Base-by-base conservation (phyloP, 2,329 filamentous ascomycete species). In the Cladophialophora carrionii region DNA sequence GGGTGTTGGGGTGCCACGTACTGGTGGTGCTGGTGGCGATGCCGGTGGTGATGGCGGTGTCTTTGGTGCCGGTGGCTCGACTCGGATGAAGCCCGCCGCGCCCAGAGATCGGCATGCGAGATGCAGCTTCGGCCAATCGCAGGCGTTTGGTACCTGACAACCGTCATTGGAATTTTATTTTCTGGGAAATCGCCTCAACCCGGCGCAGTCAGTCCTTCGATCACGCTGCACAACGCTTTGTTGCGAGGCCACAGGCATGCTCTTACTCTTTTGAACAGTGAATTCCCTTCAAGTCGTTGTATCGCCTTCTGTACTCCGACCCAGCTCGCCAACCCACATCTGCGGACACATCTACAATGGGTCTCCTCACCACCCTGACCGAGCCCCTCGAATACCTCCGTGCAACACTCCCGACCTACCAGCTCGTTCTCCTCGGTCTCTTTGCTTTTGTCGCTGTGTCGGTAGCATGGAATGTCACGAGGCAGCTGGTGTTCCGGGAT, bases 401-500 rank as follows among this genome's bases (percentile, higher is more conserved):
- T 79, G 77, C 79, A 63, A 77, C 72, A 71, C 79, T 76, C 72
- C 81, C 77, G 59, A 75, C 77, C 54, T 82, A 79, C 74, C 77
- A 81, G 54, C 73, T 86, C 61, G 73, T 78, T 61, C 74, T 76
- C 41, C 72, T 81, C 54, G 81, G 74, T 57, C 71, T 83, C 65
- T 72, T 78, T 71, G 78, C 80, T 70, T 79, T 86, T 74, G 71
- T 86, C 70, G 76, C 79, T 32, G 72, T 85, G 51, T 78, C 87
- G 20, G 85, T 97, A 63, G 75, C 90, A 65, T 74, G 93, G 80
- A 97, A 98, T 78, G 88, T 98, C 70, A 74, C 91, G 71, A 83
- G 83, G 69, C 94, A 98, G 79, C 72, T 96, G 63, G 80, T 97
- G 68, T 87, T 92, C 81, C 90, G 87, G 80, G 94, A 92, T 72